phyloP scores from a whole-genome alignment of 345 rosid species.

The Hypericum perforatum region DNA sequence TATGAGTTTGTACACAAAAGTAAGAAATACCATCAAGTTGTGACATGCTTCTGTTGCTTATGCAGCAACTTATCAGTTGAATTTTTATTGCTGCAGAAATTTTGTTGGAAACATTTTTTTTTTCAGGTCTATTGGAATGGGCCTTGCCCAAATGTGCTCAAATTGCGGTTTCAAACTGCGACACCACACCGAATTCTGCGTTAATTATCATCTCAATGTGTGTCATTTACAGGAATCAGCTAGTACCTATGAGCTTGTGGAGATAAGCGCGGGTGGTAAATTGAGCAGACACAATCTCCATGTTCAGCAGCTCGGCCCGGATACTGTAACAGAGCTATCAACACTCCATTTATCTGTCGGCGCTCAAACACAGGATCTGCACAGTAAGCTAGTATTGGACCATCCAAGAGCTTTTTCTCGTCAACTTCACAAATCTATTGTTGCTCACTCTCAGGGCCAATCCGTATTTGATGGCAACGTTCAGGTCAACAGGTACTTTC shows the following conservation, averaged over 20 bases:
- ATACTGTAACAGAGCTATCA: conserved; percentile 66
- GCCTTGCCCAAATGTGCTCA: too few species aligned
- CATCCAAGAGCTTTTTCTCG: conserved; percentile 72
- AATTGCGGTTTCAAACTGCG: too few species aligned
- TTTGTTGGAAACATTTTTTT: too few species aligned
- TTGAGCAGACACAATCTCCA: conserved; percentile 88
- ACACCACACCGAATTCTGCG: too few species aligned
- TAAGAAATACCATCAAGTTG: too few species aligned
- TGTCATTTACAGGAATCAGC: conserved; percentile 42
- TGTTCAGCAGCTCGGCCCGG: conserved; percentile 82
- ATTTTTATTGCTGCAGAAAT: too few species aligned
- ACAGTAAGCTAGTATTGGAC: conserved; percentile 73
- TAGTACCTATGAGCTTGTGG: conserved; percentile 74
- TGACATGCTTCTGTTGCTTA: too few species aligned
- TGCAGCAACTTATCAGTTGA: too few species aligned
- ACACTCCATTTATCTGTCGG: conserved; percentile 62
- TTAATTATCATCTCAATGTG: not conserved
- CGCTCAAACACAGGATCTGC: conserved; percentile 87
- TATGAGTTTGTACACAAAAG: too few species aligned
- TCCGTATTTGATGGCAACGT: conserved; percentile 93
- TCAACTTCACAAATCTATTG: conserved; percentile 92
- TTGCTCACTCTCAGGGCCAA: conserved; percentile 82
- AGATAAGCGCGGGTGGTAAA: conserved; percentile 87
- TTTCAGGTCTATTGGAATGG: too few species aligned
- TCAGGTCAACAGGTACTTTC: conserved; percentile 64